phyloP scores from a whole-genome alignment of 139 green algal genomes.

The Edaphochlamys debaryana region DNA sequence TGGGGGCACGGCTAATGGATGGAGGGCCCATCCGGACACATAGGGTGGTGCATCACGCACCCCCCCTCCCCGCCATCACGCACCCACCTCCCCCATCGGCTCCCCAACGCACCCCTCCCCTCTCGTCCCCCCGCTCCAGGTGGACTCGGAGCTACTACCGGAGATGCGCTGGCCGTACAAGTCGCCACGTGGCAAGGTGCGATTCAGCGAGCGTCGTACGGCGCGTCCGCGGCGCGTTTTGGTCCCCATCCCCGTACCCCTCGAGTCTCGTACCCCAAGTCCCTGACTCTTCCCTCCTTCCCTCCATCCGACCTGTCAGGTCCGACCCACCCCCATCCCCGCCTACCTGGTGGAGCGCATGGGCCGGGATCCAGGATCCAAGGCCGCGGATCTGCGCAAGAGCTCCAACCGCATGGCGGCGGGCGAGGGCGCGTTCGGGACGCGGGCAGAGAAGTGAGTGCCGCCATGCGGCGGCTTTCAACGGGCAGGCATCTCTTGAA shows the following conservation, averaged over 20 bases:
- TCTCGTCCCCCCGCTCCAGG: no score
- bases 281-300: neutral
- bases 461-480: no score
- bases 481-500: no score
- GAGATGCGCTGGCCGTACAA: constrained; percentile 66
- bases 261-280: no score
- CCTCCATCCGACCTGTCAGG: constrained; percentile 9
- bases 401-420: neutral
- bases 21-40: no score
- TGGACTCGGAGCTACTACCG: constrained; percentile 54
- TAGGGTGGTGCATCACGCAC: no score
- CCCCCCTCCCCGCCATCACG: no score
- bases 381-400: constrained; percentile 29
- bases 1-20: no score
- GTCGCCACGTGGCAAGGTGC: constrained; percentile 51
- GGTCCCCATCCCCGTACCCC: no score
- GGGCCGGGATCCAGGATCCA: constrained; percentile 6
- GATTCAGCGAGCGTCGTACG: neutral
- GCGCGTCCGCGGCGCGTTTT: neutral
- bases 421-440: constrained; percentile 12
- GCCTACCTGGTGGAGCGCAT: constrained; percentile 29
- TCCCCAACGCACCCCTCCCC: no score
- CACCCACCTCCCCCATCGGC: no score
- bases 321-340: constrained; percentile 10
- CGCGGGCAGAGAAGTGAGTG: constrained; percentile 40